Percentiles rank a stretch among this genome's conserved stretches.
phyloP scores from a whole-genome alignment of 306 rosid genomes.

The Glycyrrhiza uralensis region DNA sequence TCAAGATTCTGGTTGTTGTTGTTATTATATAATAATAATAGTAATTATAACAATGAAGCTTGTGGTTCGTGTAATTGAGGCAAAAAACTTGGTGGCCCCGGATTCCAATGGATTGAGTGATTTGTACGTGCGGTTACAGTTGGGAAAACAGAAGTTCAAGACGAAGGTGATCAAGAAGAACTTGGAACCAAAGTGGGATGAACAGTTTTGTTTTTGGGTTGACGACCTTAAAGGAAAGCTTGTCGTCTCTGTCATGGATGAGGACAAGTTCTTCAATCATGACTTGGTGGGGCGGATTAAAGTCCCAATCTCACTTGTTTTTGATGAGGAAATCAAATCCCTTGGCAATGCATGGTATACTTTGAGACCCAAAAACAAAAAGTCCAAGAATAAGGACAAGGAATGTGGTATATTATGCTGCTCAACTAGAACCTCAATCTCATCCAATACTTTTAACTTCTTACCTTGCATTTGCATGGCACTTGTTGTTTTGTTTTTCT shows the following conservation, averaged over 20 bases:
- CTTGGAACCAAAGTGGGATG: slow-evolving; percentile 74
- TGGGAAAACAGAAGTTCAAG: slow-evolving; percentile 74
- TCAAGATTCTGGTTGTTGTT: not conserved
- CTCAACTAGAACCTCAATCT: slow-evolving; percentile 4
- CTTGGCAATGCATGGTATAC: slow-evolving; percentile 71
- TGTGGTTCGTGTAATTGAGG: slow-evolving; percentile 76
- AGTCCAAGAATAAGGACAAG: slow-evolving; percentile 63
- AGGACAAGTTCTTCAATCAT: slow-evolving; percentile 77
- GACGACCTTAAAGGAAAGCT: slow-evolving; percentile 73
- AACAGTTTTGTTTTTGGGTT: slow-evolving; percentile 70
- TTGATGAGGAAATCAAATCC: slow-evolving; percentile 59
- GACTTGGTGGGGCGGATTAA: slow-evolving; percentile 66
- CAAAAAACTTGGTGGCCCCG: slow-evolving; percentile 53
- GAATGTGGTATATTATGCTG: slow-evolving; percentile 62
- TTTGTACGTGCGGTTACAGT: slow-evolving; percentile 70
- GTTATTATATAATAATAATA: too few species aligned
- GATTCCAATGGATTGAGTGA: slow-evolving; percentile 68
- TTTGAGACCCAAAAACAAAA: slow-evolving; percentile 67
- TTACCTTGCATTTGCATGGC: not conserved
- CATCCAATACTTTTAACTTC: not conserved
- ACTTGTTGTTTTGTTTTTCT: not conserved
- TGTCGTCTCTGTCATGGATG: slow-evolving; percentile 65
- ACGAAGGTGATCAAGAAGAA: slow-evolving; percentile 77
- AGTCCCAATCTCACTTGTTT: slow-evolving; percentile 59
- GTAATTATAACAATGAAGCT: slow-evolving; percentile 75